A percentile compares a stretch with the other conserved stretches of the same genome.
Conservation (phyloP, 2,329 filamentous ascomycete genomes). For the Gaeumannomyces sp. region DNA sequence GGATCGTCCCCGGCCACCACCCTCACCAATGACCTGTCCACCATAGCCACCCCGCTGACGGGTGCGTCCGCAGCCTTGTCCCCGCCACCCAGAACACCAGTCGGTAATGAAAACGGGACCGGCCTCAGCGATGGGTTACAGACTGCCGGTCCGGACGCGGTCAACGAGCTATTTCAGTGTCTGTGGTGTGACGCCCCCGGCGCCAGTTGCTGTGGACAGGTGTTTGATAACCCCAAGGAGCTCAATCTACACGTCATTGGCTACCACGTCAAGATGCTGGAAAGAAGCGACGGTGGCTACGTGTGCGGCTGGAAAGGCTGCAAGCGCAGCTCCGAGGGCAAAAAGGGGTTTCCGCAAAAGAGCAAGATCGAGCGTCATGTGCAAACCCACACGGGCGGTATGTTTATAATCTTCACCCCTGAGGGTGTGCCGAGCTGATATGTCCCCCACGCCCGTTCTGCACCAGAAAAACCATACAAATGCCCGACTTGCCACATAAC, state of each 20-base stretch:
- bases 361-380: constrained; percentile 61
- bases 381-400: constrained; percentile 59
- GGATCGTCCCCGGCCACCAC: neutral
- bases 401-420: constrained; percentile 23
- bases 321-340: constrained; percentile 35
- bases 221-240: constrained; percentile 38
- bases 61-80: neutral
- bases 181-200: constrained; percentile 22
- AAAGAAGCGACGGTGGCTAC: constrained; percentile 40
- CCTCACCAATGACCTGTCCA: neutral
- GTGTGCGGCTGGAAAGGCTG: constrained; percentile 53
- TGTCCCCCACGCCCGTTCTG: neutral
- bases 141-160: neutral
- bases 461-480: constrained; percentile 50
- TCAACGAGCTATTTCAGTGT: constrained; percentile 16
- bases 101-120: neutral
- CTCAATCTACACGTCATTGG: constrained; percentile 51
- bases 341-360: constrained; percentile 48
- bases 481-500: constrained; percentile 49
- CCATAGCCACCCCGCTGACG: constrained; percentile 1
- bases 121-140: neutral
- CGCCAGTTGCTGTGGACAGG: constrained; percentile 20
- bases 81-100: neutral
- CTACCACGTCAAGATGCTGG: constrained; percentile 40
- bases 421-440: constrained; percentile 6